A percentile compares a stretch with the other conserved stretches of the same genome.
Conservation (phyloP, 1,139 yeast genomes). For the Lodderomyces beijingensis region DNA sequence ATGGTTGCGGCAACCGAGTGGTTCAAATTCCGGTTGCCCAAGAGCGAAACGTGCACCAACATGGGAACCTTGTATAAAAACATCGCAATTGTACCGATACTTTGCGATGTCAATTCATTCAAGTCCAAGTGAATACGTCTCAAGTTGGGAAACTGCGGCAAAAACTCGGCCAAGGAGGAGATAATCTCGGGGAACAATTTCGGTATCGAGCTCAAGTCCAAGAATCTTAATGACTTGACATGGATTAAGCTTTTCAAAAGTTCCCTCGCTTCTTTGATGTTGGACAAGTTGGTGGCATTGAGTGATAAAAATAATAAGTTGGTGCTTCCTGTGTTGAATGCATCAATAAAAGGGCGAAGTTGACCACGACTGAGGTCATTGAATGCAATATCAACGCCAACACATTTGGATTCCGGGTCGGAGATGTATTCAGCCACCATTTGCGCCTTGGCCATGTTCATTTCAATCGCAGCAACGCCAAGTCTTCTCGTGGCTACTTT, state of each 20-base stretch:
- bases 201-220: slow-evolving; percentile 76
- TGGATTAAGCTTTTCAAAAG: slow-evolving; percentile 49
- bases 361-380: slow-evolving; percentile 63
- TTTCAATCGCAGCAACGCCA: slow-evolving; percentile 72
- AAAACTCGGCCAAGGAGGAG: slow-evolving; percentile 52
- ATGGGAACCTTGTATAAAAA: slow-evolving; percentile 64
- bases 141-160: slow-evolving; percentile 64
- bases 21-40: slow-evolving; percentile 58
- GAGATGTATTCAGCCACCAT: slow-evolving; percentile 63
- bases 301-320: slow-evolving; percentile 62
- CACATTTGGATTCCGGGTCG: slow-evolving; percentile 48
- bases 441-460: slow-evolving; percentile 53
- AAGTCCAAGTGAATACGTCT: slow-evolving; percentile 76
- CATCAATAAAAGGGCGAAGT: slow-evolving; percentile 46
- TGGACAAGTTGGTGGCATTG: slow-evolving; percentile 58
- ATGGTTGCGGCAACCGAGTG: slow-evolving; percentile 61
- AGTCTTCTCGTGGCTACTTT: slow-evolving; percentile 56
- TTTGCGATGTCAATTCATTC: slow-evolving; percentile 59
- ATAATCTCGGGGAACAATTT: slow-evolving; percentile 69
- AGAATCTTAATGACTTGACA: slow-evolving; percentile 57
- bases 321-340: slow-evolving; percentile 27
- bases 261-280: slow-evolving; percentile 51
- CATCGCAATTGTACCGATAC: slow-evolving; percentile 64
- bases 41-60: slow-evolving; percentile 72
- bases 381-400: slow-evolving; percentile 83